These are phyloP conservation scores for Starmerella vaccinii DNA, from an alignment of 805 yeast species.

Conservation along the genomic window DNA sequence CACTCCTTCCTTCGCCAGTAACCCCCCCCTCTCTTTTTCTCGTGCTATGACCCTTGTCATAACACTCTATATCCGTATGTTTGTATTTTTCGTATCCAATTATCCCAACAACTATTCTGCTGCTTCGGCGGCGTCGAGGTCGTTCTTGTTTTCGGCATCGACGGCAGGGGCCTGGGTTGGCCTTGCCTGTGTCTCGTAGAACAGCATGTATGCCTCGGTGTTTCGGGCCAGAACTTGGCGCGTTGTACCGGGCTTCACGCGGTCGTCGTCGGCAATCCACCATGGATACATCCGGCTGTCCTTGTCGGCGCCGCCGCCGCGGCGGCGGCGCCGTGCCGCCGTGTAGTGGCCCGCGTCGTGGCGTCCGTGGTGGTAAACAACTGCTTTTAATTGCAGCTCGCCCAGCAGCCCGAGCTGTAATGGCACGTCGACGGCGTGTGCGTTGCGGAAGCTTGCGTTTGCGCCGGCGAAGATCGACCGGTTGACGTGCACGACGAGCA, in stretches of 20 bases:
- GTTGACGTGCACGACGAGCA: constrained; percentile 73
- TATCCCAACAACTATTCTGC: too few relatives aligned
- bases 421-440: constrained; percentile 59
- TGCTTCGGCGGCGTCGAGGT: too few relatives aligned
- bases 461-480: constrained; percentile 71
- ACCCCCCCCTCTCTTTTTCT: background rate
- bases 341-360: constrained; percentile 88
- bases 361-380: constrained; percentile 79
- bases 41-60: too few relatives aligned
- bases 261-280: constrained; percentile 81
- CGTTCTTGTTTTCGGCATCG: too few relatives aligned
- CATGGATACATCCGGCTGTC: constrained; percentile 26
- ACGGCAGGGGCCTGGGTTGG: background rate
- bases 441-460: constrained; percentile 43
- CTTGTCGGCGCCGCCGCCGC: constrained; percentile 36
- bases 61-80: constrained; percentile 1
- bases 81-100: background rate
- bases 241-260: constrained; percentile 49
- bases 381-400: constrained; percentile 53
- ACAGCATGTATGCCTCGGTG: constrained; percentile 73
- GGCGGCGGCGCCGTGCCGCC: constrained; percentile 49
- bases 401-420: constrained; percentile 29
- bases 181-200: constrained; percentile 48
- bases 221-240: constrained; percentile 56
- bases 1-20: too few relatives aligned